Base-by-base conservation (phyloP, 441 rosid genomes). In the Gossypium laxum region DNA sequence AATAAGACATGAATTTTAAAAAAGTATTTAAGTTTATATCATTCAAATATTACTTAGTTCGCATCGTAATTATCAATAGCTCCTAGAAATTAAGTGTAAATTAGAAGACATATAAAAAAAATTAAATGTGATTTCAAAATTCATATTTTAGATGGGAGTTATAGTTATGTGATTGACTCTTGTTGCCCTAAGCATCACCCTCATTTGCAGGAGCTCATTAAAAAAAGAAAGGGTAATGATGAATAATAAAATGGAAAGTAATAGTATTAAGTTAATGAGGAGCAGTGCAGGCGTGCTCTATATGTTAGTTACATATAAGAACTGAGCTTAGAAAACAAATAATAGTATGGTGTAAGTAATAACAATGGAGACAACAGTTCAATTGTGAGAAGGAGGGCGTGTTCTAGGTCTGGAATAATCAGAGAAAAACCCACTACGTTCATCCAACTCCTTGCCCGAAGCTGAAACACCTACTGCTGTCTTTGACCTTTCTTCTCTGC, bases 341-440 rank as follows among this genome's bases (percentile, higher is more conserved):
- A n/a, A 1, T 48, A 8, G 45, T 38, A 38, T 38, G 45, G 45
- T 8, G 12, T 38, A 38, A 1, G 15, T 14, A 1, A 48, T 48
- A n/a, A 48, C 17, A 48, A 48, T 48, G 52, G 17, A 48, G 57
- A 0, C 57, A 17, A 24, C 30, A 50, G 4, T 48, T 80, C 74
- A 81, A 50, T 84, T 84, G 55, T 85, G 89, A 70, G 85, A 84
- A 24, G 89, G 88, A 43, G 82, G 73, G 3, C 84, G 84, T 43
- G 79, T 81, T 77, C 65, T 77, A 8, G 89, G 89, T 67, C 74
- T 76, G 22, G 91, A 82, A 74, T 87, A 87, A 75, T 87, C 91
- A 0, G 85, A 82, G 78, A 75, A 77, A 74, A 82, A 50, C 5
- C 74, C 82, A 18, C 75, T 74, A 57, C 34, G 38, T 11, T 71